phyloP scores from a whole-genome alignment of 805 yeast species.

The Hanseniaspora hatyaiensis region DNA sequence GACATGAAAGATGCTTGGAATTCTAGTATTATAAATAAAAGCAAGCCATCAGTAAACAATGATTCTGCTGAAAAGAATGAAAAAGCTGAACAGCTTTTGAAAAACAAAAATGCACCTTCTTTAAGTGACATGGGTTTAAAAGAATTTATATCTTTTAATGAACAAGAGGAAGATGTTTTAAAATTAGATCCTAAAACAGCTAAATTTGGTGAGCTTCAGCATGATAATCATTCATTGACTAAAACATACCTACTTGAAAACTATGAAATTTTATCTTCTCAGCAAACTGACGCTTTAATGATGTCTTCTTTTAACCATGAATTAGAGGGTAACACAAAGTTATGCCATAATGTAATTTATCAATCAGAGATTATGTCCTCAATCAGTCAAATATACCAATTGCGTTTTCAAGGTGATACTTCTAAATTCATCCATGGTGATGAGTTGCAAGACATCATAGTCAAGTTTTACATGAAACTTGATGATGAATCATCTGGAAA shows the following conservation, averaged over 20 bases:
- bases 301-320: slow-evolving; percentile 87
- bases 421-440: slow-evolving; percentile 26
- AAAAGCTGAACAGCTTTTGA: not conserved
- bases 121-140: slow-evolving; percentile 11
- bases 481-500: slow-evolving; percentile 29
- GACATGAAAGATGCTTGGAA: slow-evolving; percentile 90
- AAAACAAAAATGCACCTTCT: not conserved
- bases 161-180: slow-evolving; percentile 37
- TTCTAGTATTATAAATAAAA: slow-evolving; percentile 64
- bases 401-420: slow-evolving; percentile 24
- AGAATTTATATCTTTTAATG: slow-evolving; percentile 24
- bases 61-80: slow-evolving; percentile 12
- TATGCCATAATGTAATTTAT: slow-evolving; percentile 57
- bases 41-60: not conserved
- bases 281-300: slow-evolving; percentile 81
- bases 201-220: slow-evolving; percentile 48
- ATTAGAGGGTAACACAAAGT: slow-evolving; percentile 44
- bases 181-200: slow-evolving; percentile 52
- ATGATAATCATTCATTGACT: slow-evolving; percentile 39
- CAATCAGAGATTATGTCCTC: slow-evolving; percentile 75
- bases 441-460: slow-evolving; percentile 38
- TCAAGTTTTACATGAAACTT: slow-evolving; percentile 56
- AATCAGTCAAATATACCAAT: slow-evolving; percentile 34
- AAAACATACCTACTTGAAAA: slow-evolving; percentile 44
- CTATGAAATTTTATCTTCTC: slow-evolving; percentile 60